phyloP scores from a whole-genome alignment of 1,139 yeast species.

The Candida gigantensis region DNA sequence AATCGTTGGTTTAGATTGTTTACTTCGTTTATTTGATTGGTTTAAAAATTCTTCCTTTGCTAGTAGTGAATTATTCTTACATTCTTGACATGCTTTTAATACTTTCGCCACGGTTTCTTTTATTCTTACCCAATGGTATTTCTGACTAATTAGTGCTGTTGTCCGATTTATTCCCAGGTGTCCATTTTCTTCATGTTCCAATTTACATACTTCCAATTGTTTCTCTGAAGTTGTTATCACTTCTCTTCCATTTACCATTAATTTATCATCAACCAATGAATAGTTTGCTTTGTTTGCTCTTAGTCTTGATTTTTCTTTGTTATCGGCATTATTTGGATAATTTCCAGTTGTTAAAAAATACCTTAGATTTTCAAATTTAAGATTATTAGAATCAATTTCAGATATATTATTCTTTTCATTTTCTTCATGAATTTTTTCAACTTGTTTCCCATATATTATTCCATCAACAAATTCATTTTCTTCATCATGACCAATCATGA shows the following conservation, averaged over 20 bases:
- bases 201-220: slow-evolving; percentile 76
- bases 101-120: slow-evolving; percentile 86
- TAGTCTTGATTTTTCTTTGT: slow-evolving; percentile 82
- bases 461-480: slow-evolving; percentile 80
- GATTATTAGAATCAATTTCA: slow-evolving; percentile 63
- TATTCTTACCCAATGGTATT: slow-evolving; percentile 88
- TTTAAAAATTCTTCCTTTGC: slow-evolving; percentile 6
- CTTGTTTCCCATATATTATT: slow-evolving; percentile 63
- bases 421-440: slow-evolving; percentile 52
- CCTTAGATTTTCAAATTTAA: slow-evolving; percentile 75
- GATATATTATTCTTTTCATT: slow-evolving; percentile 61
- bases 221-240: slow-evolving; percentile 75
- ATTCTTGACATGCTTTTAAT: slow-evolving; percentile 72
- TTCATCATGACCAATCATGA: slow-evolving; percentile 63
- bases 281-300: slow-evolving; percentile 84
- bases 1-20: background rate
- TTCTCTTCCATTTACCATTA: slow-evolving; percentile 77
- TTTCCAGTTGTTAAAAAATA: slow-evolving; percentile 80
- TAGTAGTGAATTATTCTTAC: slow-evolving; percentile 44
- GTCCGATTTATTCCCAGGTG: slow-evolving; percentile 94
- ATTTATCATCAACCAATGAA: slow-evolving; percentile 65
- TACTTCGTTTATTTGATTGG: slow-evolving; percentile 4
- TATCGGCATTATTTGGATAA: slow-evolving; percentile 80
- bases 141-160: slow-evolving; percentile 73
- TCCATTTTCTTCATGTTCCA: slow-evolving; percentile 56